Percentiles rank a stretch among this genome's conserved stretches.
Evolutionary conservation across 805 yeast genomes (phyloP).

Genomic region (Candida cerambycidarum): DNA sequence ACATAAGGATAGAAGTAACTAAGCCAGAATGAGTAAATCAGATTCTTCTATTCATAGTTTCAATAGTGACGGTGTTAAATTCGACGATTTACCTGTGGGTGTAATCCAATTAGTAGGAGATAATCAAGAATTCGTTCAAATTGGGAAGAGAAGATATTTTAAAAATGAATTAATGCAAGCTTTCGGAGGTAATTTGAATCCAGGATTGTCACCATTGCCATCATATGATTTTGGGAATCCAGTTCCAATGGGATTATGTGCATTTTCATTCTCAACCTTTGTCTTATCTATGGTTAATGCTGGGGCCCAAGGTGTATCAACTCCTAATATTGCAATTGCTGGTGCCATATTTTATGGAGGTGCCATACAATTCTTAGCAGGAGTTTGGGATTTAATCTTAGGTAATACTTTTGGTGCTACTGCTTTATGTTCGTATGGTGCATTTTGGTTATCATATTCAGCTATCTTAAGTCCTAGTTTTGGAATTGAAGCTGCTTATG

Average conservation of each 20-base stretch:
- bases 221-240: slow-evolving; percentile 62
- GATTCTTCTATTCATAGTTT: not conserved
- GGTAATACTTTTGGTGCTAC: slow-evolving; percentile 71
- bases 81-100: slow-evolving; percentile 14
- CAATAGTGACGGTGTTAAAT: not conserved
- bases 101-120: slow-evolving; percentile 23
- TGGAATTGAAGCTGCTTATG: slow-evolving; percentile 57
- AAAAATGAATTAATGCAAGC: slow-evolving; percentile 38
- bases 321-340: slow-evolving; percentile 56
- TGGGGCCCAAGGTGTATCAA: slow-evolving; percentile 50
- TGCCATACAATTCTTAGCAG: slow-evolving; percentile 56
- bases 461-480: slow-evolving; percentile 60
- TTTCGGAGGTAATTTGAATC: slow-evolving; percentile 37
- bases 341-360: slow-evolving; percentile 67
- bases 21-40: no score
- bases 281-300: slow-evolving; percentile 57
- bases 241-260: slow-evolving; percentile 62
- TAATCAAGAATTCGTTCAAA: slow-evolving; percentile 29
- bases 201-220: slow-evolving; percentile 40
- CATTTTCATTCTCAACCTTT: slow-evolving; percentile 64
- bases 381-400: slow-evolving; percentile 62
- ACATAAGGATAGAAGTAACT: no score
- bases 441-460: slow-evolving; percentile 67
- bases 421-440: slow-evolving; percentile 63
- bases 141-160: slow-evolving; percentile 31